Conservation (phyloP, 495 filamentous ascomycete species). For the Hyaloscypha variabilis region DNA sequence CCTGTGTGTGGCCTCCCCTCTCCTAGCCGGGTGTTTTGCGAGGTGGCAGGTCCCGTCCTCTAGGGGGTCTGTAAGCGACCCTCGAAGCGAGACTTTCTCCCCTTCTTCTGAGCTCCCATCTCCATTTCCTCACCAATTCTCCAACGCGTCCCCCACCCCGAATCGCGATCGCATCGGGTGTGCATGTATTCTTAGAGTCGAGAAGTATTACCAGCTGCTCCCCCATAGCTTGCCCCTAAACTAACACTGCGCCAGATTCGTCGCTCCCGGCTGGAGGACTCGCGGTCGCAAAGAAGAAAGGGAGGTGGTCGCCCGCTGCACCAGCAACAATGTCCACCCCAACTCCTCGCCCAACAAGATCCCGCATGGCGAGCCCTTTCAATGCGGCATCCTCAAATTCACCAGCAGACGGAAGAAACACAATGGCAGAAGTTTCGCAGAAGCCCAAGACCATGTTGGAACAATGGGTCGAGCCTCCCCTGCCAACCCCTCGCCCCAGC, state of each 20-base stretch:
- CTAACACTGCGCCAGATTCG: slow-evolving; percentile 20
- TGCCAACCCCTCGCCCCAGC: slow-evolving; percentile 64
- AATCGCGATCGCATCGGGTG: slow-evolving; percentile 18
- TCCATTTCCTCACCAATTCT: slow-evolving; percentile 6
- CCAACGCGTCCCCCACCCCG: slow-evolving; percentile 22
- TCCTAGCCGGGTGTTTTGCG: slow-evolving; percentile 6
- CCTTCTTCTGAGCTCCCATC: slow-evolving; percentile 9
- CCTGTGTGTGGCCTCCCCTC: not conserved
- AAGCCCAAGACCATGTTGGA: slow-evolving; percentile 46
- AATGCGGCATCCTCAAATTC: slow-evolving; percentile 39
- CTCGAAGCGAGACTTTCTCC: slow-evolving; percentile 8
- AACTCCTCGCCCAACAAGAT: slow-evolving; percentile 19
- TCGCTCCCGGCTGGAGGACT: slow-evolving; percentile 9
- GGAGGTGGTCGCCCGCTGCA: slow-evolving; percentile 14
- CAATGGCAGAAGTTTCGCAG: slow-evolving; percentile 29
- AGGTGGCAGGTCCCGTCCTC: not conserved
- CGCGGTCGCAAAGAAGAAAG: slow-evolving; percentile 30
- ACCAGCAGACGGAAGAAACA: slow-evolving; percentile 5
- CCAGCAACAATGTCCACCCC: slow-evolving; percentile 14
- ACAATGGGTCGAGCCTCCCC: slow-evolving; percentile 72
- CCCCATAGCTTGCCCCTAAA: slow-evolving; percentile 14
- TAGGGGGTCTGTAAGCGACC: slow-evolving; percentile 12
- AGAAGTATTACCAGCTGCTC: slow-evolving; percentile 24
- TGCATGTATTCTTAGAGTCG: slow-evolving; percentile 19
- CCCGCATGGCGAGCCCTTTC: slow-evolving; percentile 51